Percentiles rank a stretch among this genome's conserved stretches.
These are phyloP conservation scores for Lepidium aucheri DNA, from an alignment of 345 rosid species.

Conservation along the genomic window DNA sequence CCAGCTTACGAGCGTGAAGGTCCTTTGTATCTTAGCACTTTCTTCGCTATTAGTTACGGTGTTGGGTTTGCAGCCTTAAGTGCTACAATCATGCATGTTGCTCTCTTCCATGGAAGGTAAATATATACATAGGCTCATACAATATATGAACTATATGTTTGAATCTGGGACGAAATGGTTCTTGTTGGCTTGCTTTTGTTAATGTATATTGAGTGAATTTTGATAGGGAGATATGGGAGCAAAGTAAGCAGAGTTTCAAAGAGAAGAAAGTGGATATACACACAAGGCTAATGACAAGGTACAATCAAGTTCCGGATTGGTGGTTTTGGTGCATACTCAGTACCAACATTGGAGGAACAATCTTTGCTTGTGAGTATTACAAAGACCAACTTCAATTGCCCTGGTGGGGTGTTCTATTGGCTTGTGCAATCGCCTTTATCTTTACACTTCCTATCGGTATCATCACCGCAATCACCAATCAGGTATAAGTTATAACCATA, in stretches of 20 bases:
- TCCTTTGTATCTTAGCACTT: constrained; percentile 72
- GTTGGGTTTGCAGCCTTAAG: constrained; percentile 86
- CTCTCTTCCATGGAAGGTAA: constrained; percentile 94
- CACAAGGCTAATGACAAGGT: constrained; percentile 65
- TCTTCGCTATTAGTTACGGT: constrained; percentile 83
- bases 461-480: constrained; percentile 93
- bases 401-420: constrained; percentile 98
- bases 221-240: constrained; percentile 81
- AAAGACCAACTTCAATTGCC: constrained; percentile 86
- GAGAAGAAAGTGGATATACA: constrained; percentile 65
- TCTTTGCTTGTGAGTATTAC: constrained; percentile 81
- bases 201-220: not conserved
- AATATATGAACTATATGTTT: not conserved
- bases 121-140: not conserved
- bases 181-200: not conserved
- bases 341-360: constrained; percentile 51
- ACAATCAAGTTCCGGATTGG: constrained; percentile 84
- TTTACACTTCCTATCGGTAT: constrained; percentile 95
- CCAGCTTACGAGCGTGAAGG: constrained; percentile 76
- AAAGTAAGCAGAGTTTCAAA: constrained; percentile 64
- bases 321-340: constrained; percentile 78
- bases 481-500: too few species aligned
- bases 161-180: not conserved
- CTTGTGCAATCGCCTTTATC: constrained; percentile 65
- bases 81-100: constrained; percentile 77